These are phyloP conservation scores for Aphanoascus verrucosus DNA, from an alignment of 2,329 filamentous ascomycete species.

Conservation along the genomic window DNA sequence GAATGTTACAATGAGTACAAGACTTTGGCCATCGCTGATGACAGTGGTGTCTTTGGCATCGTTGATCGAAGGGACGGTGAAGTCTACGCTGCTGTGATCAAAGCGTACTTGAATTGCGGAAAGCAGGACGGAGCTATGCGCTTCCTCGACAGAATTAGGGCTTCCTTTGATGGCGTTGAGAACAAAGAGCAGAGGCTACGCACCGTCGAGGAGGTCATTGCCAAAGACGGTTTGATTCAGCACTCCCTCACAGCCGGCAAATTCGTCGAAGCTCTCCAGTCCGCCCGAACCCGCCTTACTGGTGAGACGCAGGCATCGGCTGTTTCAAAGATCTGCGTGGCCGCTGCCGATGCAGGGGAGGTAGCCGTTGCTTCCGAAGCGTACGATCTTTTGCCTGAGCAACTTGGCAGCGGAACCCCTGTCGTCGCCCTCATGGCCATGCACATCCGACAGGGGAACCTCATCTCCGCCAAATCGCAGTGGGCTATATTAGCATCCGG, in stretches of 20 bases:
- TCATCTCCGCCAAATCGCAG: constrained; percentile 64
- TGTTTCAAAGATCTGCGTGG: constrained; percentile 62
- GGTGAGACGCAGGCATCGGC: constrained; percentile 48
- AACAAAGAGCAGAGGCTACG: constrained; percentile 48
- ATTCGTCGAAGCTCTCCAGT: constrained; percentile 61
- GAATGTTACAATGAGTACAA: constrained; percentile 96
- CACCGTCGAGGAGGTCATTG: constrained; percentile 59
- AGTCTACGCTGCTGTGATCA: constrained; percentile 85
- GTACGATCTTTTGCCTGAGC: constrained; percentile 50
- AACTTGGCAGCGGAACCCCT: constrained; percentile 44
- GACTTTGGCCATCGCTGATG: constrained; percentile 70
- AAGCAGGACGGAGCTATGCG: constrained; percentile 70
- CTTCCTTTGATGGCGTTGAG: constrained; percentile 40
- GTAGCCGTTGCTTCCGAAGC: constrained; percentile 56
- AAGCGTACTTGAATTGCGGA: constrained; percentile 73
- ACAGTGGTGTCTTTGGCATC: constrained; percentile 59
- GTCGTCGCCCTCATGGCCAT: constrained; percentile 77
- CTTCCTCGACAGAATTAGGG: constrained; percentile 72
- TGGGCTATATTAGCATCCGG: constrained; percentile 61
- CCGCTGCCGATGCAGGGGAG: constrained; percentile 70
- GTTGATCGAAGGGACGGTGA: constrained; percentile 65
- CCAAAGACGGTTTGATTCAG: constrained; percentile 66
- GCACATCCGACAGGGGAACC: constrained; percentile 70
- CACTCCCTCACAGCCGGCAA: constrained; percentile 61
- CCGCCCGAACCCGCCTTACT: constrained; percentile 54